phyloP scores from a whole-genome alignment of 495 filamentous ascomycete genomes.

The Aspergillus cavernicola region DNA sequence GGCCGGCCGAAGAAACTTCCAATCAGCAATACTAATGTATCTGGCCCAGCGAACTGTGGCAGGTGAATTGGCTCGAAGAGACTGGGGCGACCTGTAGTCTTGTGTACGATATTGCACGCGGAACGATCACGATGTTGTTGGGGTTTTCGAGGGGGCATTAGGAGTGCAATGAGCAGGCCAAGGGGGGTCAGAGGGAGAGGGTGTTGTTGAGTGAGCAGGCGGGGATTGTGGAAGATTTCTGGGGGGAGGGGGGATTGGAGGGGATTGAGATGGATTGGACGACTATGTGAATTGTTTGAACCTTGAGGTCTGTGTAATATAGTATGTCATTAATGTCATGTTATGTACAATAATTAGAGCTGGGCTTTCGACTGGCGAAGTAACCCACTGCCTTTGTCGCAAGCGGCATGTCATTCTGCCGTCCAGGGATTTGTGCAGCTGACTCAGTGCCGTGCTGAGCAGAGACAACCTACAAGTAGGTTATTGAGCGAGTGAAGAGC shows the following conservation, averaged over 20 bases:
- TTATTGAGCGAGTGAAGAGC: not conserved
- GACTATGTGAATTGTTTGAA: not conserved
- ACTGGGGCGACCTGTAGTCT: constrained; percentile 39
- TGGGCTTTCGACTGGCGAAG: constrained; percentile 3
- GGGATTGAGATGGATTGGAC: not conserved
- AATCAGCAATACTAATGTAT: constrained; percentile 40
- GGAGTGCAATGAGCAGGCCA: constrained; percentile 30
- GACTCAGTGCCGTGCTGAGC: not conserved
- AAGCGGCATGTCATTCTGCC: not conserved
- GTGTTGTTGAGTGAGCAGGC: constrained; percentile 38
- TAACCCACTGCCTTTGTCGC: constrained; percentile 1
- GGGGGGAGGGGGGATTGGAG: constrained; percentile 13
- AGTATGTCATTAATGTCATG: not conserved
- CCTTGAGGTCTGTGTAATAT: too few relatives aligned
- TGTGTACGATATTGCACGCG: constrained; percentile 32
- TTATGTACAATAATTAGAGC: not conserved
- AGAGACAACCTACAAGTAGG: not conserved
- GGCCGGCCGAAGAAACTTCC: constrained; percentile 38
- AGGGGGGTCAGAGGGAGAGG: constrained; percentile 35
- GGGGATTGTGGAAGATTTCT: constrained; percentile 34
- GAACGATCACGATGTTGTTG: constrained; percentile 31
- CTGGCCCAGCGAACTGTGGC: constrained; percentile 34
- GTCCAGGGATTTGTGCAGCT: constrained; percentile 1
- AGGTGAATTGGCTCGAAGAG: constrained; percentile 41
- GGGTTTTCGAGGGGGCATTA: constrained; percentile 39